A percentile compares a stretch with the other conserved stretches of the same genome.
These are phyloP conservation scores for Amylocystis lapponica DNA, from an alignment of 768 basidiomycete species.

Conservation along the genomic window DNA sequence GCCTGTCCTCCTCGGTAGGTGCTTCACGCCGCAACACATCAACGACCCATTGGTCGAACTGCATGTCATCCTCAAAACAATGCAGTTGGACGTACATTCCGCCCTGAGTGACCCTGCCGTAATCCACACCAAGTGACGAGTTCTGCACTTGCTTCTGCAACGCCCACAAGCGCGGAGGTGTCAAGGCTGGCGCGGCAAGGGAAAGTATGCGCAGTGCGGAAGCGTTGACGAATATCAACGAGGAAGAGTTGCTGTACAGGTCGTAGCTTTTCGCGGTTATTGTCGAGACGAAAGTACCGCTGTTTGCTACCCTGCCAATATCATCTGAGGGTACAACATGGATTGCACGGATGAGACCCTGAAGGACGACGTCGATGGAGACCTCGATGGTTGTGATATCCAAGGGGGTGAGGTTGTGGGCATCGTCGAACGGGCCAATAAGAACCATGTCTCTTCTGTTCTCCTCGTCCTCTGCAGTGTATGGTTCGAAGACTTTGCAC, in stretches of 20 bases:
- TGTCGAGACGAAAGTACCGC: neutral
- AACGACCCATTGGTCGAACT: neutral
- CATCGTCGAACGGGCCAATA: neutral
- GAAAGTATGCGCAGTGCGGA: neutral
- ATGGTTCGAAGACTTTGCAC: neutral
- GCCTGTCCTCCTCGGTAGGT: neutral
- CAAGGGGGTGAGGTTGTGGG: neutral
- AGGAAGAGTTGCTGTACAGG: neutral
- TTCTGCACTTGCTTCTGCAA: neutral
- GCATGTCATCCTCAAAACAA: neutral
- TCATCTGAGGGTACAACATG: neutral
- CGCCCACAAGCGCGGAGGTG: neutral
- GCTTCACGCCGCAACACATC: neutral
- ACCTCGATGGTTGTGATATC: neutral
- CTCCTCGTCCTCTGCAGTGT: neutral
- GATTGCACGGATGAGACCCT: neutral
- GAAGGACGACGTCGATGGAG: neutral
- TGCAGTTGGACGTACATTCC: neutral
- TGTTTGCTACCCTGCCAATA: neutral
- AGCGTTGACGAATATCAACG: neutral
- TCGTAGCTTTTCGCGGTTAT: neutral
- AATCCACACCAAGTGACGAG: neutral
- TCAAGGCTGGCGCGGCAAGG: neutral
- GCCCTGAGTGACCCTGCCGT: neutral
- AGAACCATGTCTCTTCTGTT: neutral